Evolutionary conservation across 805 yeast species (phyloP), one percentile per base, ranked within the genome.

Genomic region (Ogataea naganishii): DNA sequence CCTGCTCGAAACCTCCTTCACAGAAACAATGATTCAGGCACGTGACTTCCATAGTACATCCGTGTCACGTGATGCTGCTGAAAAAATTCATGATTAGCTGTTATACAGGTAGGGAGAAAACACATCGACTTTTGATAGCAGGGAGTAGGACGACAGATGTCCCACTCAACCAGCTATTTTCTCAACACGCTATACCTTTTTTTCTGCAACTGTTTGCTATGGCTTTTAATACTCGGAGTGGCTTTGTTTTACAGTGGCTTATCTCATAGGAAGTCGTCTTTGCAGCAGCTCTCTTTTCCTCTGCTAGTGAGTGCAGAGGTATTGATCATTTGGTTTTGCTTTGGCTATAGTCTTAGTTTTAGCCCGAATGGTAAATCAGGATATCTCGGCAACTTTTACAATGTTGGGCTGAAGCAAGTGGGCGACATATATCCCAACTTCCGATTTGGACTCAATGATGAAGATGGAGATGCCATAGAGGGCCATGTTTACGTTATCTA

Each of bases 331-430:
- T 86, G 95, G 95, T 81, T 82, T 51, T 81, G 86, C 49, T 84
- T 95, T 88, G 95, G 94, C 11, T 84, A 80, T 51, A 76, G 95
- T 0, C 58, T 86, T 29, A 84, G 95, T 9, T 84, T 84, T 43
- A 73, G 86, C 1, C 77, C 88, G 2, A 62, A 76, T 19, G 82
- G 83, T 47, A 72, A 74, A 14, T 39, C 46, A 1, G 28, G 30
- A 5, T 86, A 72, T 49, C 80, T 86, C 38, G 96, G 96, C 3
- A 76, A 85, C 50, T 61, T 86, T 46, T 69, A 72, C 39, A 61
- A 72, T 24, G 80, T 85, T 49, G 96, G 94, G 4, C 69, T 83
- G 42, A 66, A 77, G 45, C 64, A 76, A 45, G 71, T 82, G 11
- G 23, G 13, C 7, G 23, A 24, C 9, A 12, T 44, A 10, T 40